Base-by-base conservation (phyloP, 441 rosid genomes). In the Corymbia calophylla region DNA sequence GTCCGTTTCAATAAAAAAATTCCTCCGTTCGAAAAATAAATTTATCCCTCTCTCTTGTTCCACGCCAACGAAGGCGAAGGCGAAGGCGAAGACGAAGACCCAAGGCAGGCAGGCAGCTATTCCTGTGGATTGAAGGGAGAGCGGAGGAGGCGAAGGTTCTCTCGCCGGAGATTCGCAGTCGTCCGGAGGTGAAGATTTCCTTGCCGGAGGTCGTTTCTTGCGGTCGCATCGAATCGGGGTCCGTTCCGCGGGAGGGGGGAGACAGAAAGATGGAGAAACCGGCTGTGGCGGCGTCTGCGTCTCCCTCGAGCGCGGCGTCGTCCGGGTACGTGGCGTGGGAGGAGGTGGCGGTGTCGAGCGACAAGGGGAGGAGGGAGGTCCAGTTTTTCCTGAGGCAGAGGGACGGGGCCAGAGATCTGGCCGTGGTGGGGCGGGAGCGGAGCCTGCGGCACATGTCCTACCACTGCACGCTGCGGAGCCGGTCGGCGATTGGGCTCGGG, bases 331-430 rank as follows among this genome's bases (percentile, higher is more conserved):
- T 92, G 35, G 90, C 95, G 47, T 97, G 99, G 99, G 96, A 93
- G 87, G 97, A 96, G 96, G 93, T 92, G 88, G 91, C 89, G 56
- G 94, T 92, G 87, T 93, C 92, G 66, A 92, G 84, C 92, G 91
- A 92, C 27, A 93, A 88, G 87, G 98, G 97, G 56, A 94, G 93
- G 92, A 92, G 91, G 10, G 97, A 92, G 94, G 93, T 96, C 90
- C 96, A 90, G 70, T 97, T 95, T 88, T 95, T 93, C 70, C 93
- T 96, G 39, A 97, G 93, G 92, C 94, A 94, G 89, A 92, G 49
- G 56, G 96, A 95, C 82, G 98, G 97, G 5, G 90, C 87, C 49
- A 91, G 90, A 88, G 97, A 95, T 95, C 96, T 97, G 91, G 98
- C 95, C 51, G 95, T 95, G 81, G 64, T 95, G 27, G 99, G 97